Conservation (phyloP, 1,139 yeast genomes). For the Sugiyamaella japonica region DNA sequence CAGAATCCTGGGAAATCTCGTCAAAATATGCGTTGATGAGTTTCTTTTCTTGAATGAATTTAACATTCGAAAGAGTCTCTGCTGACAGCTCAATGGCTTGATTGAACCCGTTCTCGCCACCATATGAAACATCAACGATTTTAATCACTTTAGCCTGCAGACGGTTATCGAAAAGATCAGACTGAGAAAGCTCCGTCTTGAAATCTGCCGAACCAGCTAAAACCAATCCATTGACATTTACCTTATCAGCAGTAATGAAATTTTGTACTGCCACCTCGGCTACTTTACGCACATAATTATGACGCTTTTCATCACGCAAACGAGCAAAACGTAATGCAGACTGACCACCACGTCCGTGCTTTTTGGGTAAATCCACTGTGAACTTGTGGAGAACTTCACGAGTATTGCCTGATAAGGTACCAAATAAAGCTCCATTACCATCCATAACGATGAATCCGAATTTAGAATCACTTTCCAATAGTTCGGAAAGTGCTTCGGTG, state of each 20-base stretch:
- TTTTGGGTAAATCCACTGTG: constrained; percentile 95
- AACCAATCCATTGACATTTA: constrained; percentile 88
- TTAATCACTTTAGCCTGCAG: constrained; percentile 83
- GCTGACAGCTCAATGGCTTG: constrained; percentile 98
- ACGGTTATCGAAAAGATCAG: constrained; percentile 90
- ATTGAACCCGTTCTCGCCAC: constrained; percentile 98
- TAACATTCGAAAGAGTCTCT: constrained; percentile 93
- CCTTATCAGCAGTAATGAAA: constrained; percentile 89
- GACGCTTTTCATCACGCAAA: constrained; percentile 98
- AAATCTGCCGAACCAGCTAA: constrained; percentile 99
- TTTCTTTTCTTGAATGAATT: constrained; percentile 97
- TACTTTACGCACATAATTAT: constrained; percentile 95
- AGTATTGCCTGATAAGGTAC: constrained; percentile 95
- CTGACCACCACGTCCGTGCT: constrained; percentile 99
- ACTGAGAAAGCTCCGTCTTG: constrained; percentile 87
- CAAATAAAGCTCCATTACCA: constrained; percentile 97
- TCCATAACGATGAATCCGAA: constrained; percentile 98
- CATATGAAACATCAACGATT: constrained; percentile 94
- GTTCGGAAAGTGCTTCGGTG: constrained; percentile 92
- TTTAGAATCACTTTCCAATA: constrained; percentile 90
- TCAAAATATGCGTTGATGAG: constrained; percentile 88
- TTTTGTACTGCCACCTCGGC: constrained; percentile 98
- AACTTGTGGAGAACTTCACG: constrained; percentile 95
- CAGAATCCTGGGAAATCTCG: constrained; percentile 95
- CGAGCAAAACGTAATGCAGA: constrained; percentile 98